These are phyloP conservation scores for Termitomyces sp. DNA, from an alignment of 768 basidiomycete genomes.

Conservation along the genomic window DNA sequence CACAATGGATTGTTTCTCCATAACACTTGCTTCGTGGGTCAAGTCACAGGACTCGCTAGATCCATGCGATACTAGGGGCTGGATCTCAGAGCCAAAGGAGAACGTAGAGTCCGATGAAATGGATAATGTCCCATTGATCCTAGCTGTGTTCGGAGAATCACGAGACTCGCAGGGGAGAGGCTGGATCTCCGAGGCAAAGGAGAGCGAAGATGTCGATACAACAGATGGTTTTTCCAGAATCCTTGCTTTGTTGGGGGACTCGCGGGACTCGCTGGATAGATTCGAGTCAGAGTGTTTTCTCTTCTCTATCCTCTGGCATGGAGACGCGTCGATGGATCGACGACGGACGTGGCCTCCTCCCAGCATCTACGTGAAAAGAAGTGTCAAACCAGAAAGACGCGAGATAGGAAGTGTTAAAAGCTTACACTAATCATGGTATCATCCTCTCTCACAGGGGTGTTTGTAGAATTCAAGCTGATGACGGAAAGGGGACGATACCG, in stretches of 20 bases:
- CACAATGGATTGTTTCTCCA: slow-evolving; percentile 61
- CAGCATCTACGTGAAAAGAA: slow-evolving; percentile 53
- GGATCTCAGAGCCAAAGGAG: slow-evolving; percentile 52
- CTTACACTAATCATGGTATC: slow-evolving; percentile 80
- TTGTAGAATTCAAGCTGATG: slow-evolving; percentile 43
- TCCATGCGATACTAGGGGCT: slow-evolving; percentile 19
- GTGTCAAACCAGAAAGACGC: not conserved
- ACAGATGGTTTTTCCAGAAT: slow-evolving; percentile 64
- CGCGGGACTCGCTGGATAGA: slow-evolving; percentile 23
- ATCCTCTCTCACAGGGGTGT: slow-evolving; percentile 58
- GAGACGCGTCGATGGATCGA: slow-evolving; percentile 66
- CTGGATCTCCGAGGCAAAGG: slow-evolving; percentile 25
- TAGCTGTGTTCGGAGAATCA: slow-evolving; percentile 40
- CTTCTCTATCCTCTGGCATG: slow-evolving; percentile 62
- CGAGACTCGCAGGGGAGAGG: slow-evolving; percentile 22
- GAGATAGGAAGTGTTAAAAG: not conserved
- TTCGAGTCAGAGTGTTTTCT: slow-evolving; percentile 42
- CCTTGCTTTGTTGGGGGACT: slow-evolving; percentile 40
- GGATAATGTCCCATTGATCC: slow-evolving; percentile 56
- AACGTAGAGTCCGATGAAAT: slow-evolving; percentile 52
- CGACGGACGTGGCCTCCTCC: slow-evolving; percentile 74
- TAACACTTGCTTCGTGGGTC: slow-evolving; percentile 42
- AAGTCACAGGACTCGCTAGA: slow-evolving; percentile 28
- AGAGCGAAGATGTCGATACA: slow-evolving; percentile 30
- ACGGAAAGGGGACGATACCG: slow-evolving; percentile 65